phyloP scores from a whole-genome alignment of 345 rosid species.

The Anacardium occidentale region DNA sequence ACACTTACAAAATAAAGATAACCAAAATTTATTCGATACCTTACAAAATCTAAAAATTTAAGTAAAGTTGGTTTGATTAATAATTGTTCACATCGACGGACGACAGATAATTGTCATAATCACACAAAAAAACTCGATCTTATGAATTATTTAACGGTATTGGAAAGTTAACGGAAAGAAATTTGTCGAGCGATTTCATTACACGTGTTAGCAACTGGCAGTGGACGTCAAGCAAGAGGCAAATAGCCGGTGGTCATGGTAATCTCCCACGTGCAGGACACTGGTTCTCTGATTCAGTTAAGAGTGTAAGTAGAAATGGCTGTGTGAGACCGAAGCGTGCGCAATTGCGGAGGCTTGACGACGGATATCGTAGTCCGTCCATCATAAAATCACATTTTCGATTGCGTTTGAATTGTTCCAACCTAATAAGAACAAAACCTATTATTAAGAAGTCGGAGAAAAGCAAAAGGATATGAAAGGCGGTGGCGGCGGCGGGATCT shows the following conservation, averaged over 20 bases:
- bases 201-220: background rate
- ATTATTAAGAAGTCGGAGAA: background rate
- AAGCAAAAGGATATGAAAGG: slow-evolving; percentile 32
- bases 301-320: background rate
- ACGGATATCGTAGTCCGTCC: slow-evolving; percentile 17
- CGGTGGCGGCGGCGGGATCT: slow-evolving; percentile 33
- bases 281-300: background rate
- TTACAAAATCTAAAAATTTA: too few relatives aligned
- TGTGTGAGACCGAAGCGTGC: slow-evolving; percentile 7
- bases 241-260: background rate
- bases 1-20: too few relatives aligned
- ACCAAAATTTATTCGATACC: too few relatives aligned
- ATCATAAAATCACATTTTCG: background rate
- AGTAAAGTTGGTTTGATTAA: too few relatives aligned
- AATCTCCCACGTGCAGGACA: slow-evolving; percentile 18
- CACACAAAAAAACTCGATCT: too few relatives aligned
- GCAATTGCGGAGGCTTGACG: slow-evolving; percentile 1
- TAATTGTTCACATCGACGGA: too few relatives aligned
- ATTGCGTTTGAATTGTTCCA: background rate
- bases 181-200: background rate
- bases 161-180: background rate
- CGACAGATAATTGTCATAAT: too few relatives aligned
- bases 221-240: background rate
- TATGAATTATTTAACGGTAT: too few relatives aligned
- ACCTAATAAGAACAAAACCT: background rate